phyloP scores from a whole-genome alignment of 352 stramenopile species.

The Phytophthora macrochlamydospora region DNA sequence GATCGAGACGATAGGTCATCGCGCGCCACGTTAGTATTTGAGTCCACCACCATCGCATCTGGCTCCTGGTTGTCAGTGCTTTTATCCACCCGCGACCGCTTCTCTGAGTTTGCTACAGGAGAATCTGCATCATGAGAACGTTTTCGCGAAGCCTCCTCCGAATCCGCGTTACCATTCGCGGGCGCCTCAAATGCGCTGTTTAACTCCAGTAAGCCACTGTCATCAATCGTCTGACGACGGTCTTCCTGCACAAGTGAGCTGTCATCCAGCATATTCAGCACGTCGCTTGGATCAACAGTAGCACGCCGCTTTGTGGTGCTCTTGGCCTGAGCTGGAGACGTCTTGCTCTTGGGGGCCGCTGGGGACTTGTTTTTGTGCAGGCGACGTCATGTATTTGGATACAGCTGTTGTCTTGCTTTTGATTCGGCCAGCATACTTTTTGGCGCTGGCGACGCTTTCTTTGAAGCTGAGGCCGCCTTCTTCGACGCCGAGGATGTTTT shows the following conservation, averaged over 20 bases:
- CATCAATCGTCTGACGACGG: conserved; percentile 68
- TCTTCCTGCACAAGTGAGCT: conserved; percentile 10
- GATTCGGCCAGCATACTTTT: conserved; percentile 8
- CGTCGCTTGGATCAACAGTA: conserved; percentile 64
- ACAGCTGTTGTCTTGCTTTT: conserved; percentile 9
- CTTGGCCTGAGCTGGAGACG: conserved; percentile 6
- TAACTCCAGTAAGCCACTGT: conserved; percentile 52
- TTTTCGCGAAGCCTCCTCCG: conserved; percentile 33
- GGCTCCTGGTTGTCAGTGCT: conserved; percentile 8
- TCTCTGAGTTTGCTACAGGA: conserved; percentile 12
- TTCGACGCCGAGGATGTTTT: neutral
- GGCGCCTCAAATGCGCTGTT: conserved; percentile 22
- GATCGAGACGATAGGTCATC: conserved; percentile 4
- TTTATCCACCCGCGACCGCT: conserved; percentile 15
- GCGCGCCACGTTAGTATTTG: neutral
- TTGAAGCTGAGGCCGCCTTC: neutral
- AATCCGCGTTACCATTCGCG: conserved; percentile 9
- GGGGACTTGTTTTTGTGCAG: conserved; percentile 9
- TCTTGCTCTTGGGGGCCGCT: conserved; percentile 6
- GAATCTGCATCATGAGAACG: conserved; percentile 24
- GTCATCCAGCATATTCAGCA: conserved; percentile 26
- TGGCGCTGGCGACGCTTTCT: neutral
- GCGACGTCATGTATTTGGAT: conserved; percentile 6
- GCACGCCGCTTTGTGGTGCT: conserved; percentile 28
- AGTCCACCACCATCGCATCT: conserved; percentile 30